These are phyloP conservation scores for Debaryomyces tyrocola DNA, from an alignment of 805 yeast genomes.

Conservation along the genomic window DNA sequence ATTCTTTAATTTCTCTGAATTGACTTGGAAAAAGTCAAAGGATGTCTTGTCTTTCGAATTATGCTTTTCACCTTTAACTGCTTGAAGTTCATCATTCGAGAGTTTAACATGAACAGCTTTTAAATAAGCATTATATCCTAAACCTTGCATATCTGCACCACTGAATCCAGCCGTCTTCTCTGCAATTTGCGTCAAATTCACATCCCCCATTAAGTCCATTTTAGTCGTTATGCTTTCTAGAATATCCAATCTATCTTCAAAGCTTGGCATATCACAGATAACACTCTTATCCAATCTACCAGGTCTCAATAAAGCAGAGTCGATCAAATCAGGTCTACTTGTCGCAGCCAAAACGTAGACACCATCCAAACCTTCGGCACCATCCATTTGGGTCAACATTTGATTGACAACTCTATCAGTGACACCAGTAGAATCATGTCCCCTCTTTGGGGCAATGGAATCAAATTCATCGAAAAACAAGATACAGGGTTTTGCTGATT, in stretches of 20 bases:
- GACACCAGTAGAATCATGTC: slow-evolving; percentile 96
- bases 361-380: slow-evolving; percentile 97
- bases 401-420: slow-evolving; percentile 98
- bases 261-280: slow-evolving; percentile 82
- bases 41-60: slow-evolving; percentile 10
- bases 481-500: slow-evolving; percentile 91
- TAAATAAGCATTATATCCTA: slow-evolving; percentile 87
- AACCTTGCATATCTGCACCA: slow-evolving; percentile 93
- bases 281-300: slow-evolving; percentile 94
- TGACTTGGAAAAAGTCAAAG: slow-evolving; percentile 46
- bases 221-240: slow-evolving; percentile 56
- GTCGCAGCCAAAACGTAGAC: slow-evolving; percentile 97
- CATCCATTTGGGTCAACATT: slow-evolving; percentile 97
- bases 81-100: slow-evolving; percentile 40
- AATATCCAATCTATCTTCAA: slow-evolving; percentile 72
- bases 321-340: slow-evolving; percentile 92
- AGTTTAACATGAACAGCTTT: slow-evolving; percentile 78
- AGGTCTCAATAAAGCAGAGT: slow-evolving; percentile 91
- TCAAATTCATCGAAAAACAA: slow-evolving; percentile 94
- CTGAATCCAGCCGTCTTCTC: slow-evolving; percentile 70
- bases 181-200: slow-evolving; percentile 58
- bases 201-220: slow-evolving; percentile 54
- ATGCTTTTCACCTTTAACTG: slow-evolving; percentile 14
- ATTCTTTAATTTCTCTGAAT: slow-evolving; percentile 27
- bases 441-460: slow-evolving; percentile 96